phyloP scores from a whole-genome alignment of 495 filamentous ascomycete species.

The Cercophora samala region DNA sequence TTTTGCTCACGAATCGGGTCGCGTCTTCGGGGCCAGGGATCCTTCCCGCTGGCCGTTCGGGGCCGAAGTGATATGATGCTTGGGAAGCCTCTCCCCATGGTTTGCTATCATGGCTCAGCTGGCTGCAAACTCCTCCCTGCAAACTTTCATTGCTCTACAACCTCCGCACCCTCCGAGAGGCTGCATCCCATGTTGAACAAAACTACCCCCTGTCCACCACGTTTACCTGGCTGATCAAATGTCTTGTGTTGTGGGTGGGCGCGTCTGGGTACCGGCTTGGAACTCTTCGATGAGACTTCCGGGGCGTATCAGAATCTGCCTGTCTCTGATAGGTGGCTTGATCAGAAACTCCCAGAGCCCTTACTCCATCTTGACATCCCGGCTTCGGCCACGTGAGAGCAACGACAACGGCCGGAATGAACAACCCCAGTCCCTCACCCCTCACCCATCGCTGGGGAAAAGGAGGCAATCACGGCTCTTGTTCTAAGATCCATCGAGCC shows the following conservation, averaged over 20 bases:
- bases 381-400: slow-evolving; percentile 17
- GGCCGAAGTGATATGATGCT: slow-evolving; percentile 13
- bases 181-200: not conserved
- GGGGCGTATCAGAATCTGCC: not conserved
- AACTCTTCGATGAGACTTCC: slow-evolving; percentile 6
- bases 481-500: slow-evolving; percentile 3
- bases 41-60: slow-evolving; percentile 18
- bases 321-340: slow-evolving; percentile 16
- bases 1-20: slow-evolving; percentile 17
- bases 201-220: not conserved
- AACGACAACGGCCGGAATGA: not conserved
- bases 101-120: not conserved
- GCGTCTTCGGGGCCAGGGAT: slow-evolving; percentile 8
- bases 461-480: not conserved
- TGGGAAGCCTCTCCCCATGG: not conserved
- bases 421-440: not conserved
- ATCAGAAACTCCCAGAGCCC: slow-evolving; percentile 10
- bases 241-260: not conserved
- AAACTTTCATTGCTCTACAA: not conserved
- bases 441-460: not conserved
- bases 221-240: not conserved
- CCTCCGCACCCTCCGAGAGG: not conserved
- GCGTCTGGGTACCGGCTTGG: not conserved
- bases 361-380: slow-evolving; percentile 13
- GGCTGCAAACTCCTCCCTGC: not conserved